A percentile compares a stretch with the other conserved stretches of the same genome.
phyloP scores from a whole-genome alignment of 2,329 filamentous ascomycete genomes.

The Colletotrichum cuscutae region DNA sequence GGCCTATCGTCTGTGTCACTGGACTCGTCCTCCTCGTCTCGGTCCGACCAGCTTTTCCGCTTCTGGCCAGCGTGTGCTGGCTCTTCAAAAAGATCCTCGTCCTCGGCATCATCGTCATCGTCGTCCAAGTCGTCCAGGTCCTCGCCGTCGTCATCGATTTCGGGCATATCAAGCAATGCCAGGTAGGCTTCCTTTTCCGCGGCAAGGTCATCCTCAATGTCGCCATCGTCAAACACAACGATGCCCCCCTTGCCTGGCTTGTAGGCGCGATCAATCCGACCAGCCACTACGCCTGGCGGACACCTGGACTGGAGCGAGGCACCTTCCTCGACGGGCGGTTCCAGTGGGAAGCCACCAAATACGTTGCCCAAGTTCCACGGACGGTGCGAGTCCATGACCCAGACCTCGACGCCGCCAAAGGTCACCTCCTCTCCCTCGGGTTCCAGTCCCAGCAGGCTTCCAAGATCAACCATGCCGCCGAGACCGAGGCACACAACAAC shows the following conservation, averaged over 20 bases:
- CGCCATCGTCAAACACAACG: slow-evolving; percentile 94
- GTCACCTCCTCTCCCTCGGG: slow-evolving; percentile 72
- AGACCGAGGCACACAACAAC: slow-evolving; percentile 93
- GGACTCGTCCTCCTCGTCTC: slow-evolving; percentile 71
- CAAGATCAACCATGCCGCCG: slow-evolving; percentile 90
- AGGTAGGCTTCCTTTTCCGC: slow-evolving; percentile 85
- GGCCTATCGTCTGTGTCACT: slow-evolving; percentile 82
- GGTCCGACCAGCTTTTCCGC: slow-evolving; percentile 81
- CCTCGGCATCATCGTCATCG: slow-evolving; percentile 62
- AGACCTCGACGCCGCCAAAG: slow-evolving; percentile 90
- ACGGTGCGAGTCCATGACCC: slow-evolving; percentile 90
- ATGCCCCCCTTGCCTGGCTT: slow-evolving; percentile 86
- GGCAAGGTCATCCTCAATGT: slow-evolving; percentile 85
- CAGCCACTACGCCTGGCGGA: slow-evolving; percentile 75
- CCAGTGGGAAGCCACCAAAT: slow-evolving; percentile 78
- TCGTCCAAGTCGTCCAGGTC: slow-evolving; percentile 69
- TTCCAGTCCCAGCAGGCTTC: slow-evolving; percentile 80
- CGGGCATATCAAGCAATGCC: slow-evolving; percentile 90
- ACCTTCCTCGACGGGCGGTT: slow-evolving; percentile 59
- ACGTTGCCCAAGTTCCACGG: slow-evolving; percentile 97
- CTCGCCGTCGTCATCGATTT: slow-evolving; percentile 80
- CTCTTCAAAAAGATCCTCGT: slow-evolving; percentile 53
- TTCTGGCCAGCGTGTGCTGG: slow-evolving; percentile 68
- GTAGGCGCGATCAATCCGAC: slow-evolving; percentile 77
- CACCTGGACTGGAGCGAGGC: slow-evolving; percentile 61